Percentiles rank a stretch among this genome's conserved stretches.
Conservation (phyloP, 2,329 filamentous ascomycete species). For the Bipolaris gigantea region DNA sequence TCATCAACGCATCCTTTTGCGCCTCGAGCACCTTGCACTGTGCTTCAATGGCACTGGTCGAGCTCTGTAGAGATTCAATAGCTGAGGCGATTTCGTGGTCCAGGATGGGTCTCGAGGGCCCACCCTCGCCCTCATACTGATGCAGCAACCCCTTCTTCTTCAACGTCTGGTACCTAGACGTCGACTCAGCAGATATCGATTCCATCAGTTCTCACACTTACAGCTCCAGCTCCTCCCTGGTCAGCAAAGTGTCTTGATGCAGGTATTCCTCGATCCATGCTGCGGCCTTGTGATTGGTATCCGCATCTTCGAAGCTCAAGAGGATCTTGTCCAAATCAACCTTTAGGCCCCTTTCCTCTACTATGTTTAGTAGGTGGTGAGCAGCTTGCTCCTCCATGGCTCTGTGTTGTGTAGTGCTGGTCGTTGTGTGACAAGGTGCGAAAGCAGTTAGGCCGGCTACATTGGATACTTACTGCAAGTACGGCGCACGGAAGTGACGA, state of each 20-base stretch:
- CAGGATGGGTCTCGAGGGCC: conserved; percentile 51
- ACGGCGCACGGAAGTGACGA: conserved; percentile 23
- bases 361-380: conserved; percentile 48
- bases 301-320: conserved; percentile 50
- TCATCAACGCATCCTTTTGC: conserved; percentile 64
- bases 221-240: conserved; percentile 54
- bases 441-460: conserved; percentile 25
- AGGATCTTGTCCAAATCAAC: conserved; percentile 51
- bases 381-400: conserved; percentile 44
- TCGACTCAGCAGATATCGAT: background rate
- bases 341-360: conserved; percentile 50
- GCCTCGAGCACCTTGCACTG: conserved; percentile 64
- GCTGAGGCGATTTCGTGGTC: conserved; percentile 64
- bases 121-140: conserved; percentile 36
- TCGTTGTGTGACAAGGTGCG: conserved; percentile 29
- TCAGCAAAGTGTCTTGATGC: conserved; percentile 50
- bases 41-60: conserved; percentile 65
- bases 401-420: conserved; percentile 1
- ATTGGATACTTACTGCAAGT: no score
- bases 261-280: conserved; percentile 54
- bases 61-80: conserved; percentile 64
- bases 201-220: conserved; percentile 18
- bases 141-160: conserved; percentile 38
- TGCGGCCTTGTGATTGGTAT: conserved; percentile 46
- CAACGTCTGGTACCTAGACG: conserved; percentile 36